Conservation (phyloP, 2,329 filamentous ascomycete genomes). For the Beauveria bassiana region DNA sequence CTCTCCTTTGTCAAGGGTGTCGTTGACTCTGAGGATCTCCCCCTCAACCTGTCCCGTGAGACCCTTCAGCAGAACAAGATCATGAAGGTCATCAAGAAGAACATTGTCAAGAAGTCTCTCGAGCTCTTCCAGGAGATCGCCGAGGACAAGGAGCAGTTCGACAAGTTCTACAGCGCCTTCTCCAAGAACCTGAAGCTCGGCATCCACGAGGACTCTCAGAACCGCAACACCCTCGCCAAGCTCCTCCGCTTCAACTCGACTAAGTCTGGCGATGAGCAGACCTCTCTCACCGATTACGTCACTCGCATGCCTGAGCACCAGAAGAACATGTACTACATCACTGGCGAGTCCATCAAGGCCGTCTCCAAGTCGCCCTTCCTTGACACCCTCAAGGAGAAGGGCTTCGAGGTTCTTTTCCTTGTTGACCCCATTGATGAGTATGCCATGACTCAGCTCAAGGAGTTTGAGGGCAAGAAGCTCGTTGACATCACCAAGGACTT, state of each 20-base stretch:
- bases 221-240: conserved; percentile 88
- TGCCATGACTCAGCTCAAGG: conserved; percentile 99
- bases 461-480: conserved; percentile 99
- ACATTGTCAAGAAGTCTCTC: conserved; percentile 99
- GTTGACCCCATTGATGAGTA: conserved; percentile 99
- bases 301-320: conserved; percentile 99
- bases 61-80: conserved; percentile 99
- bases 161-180: conserved; percentile 99
- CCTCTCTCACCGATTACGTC: conserved; percentile 93
- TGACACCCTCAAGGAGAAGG: conserved; percentile 96
- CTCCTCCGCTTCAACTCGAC: conserved; percentile 98
- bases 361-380: conserved; percentile 98
- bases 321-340: conserved; percentile 99
- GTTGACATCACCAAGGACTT: conserved; percentile 99
- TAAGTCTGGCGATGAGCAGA: conserved; percentile 94
- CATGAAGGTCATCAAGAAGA: conserved; percentile 99
- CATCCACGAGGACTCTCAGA: conserved; percentile 99
- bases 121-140: conserved; percentile 99
- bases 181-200: conserved; percentile 99
- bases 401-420: conserved; percentile 98
- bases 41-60: conserved; percentile 99
- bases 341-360: conserved; percentile 97
- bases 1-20: conserved; percentile 99
- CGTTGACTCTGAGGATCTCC: conserved; percentile 98
- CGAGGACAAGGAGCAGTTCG: conserved; percentile 99